Evolutionary conservation across 176 grass and related monocot genomes (phyloP), one percentile per base, ranked within the genome.

Genomic region (Juncus inflexus): DNA sequence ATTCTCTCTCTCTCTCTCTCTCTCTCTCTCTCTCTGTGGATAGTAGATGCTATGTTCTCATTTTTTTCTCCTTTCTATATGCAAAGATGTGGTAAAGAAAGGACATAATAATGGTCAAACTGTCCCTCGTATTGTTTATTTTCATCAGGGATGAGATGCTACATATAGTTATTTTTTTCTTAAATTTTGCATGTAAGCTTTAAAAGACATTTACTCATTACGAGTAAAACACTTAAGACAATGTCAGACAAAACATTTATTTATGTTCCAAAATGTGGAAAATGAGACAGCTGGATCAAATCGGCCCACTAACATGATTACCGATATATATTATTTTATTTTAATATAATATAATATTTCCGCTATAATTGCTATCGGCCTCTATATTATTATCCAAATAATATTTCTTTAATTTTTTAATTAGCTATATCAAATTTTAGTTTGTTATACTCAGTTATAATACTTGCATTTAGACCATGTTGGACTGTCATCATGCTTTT

Each of bases 1-100:
- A 95, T 94, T 39, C 63, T 76, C 37, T 50, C 60, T 67, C 66
- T 69, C 50, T 42, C 55, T 58, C 38, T 60, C 3, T 78, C 52
- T 67, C 51, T 67, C 19, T 70, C 19, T 40, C 4, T 51, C 15
- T 69, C 38, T 52, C 37, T 15, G 54, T 16, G 15, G 36, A 9
- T 9, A 8, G 35, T 16, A 40, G 66, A 69, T 69, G 39, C n/a
- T 56, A 1, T 69, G 66, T 61, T 61, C 5, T 5, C 7, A 1
- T 2, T n/a, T 40, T 9, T 37, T 39, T n/a, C 10, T 59, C 9
- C 51, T 39, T 39, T 12, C 37, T 3, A 56, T 28, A 42, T 35
- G n/a, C 9, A 70, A 55, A 58, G 37, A 42, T 19, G 13, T 9
- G 37, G 6, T 8, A 43, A 4, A 55, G 36, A 7, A 71, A 40